Evolutionary conservation across 148 eudicot genomes (phyloP).

Genomic region (Rhododendron williamsianum): DNA sequence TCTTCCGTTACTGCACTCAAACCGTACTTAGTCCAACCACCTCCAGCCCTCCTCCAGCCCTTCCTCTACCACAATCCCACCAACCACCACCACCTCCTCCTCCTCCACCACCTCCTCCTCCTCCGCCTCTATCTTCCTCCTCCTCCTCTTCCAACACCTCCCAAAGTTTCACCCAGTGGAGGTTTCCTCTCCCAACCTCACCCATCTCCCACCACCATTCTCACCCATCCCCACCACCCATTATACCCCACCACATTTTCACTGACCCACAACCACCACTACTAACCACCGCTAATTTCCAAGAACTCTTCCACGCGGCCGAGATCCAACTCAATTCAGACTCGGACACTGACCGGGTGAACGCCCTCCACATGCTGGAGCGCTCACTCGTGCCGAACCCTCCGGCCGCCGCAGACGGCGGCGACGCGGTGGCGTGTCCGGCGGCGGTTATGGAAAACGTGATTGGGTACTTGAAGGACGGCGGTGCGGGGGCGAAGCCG

Average conservation of each 20-base stretch:
- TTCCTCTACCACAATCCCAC: conserved; percentile 11
- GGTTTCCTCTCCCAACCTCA: conserved; percentile 33
- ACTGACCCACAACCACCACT: conserved; percentile 12
- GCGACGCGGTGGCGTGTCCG: conserved; percentile 36
- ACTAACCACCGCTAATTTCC: conserved; percentile 17
- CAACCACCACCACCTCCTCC: conserved; percentile 21
- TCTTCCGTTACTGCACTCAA: conserved; percentile 77
- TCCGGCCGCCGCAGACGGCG: conserved; percentile 16
- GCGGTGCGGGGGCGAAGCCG: conserved; percentile 30
- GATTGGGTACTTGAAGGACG: conserved; percentile 32
- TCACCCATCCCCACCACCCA: not conserved
- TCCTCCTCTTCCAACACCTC: conserved; percentile 81
- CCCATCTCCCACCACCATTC: conserved; percentile 33
- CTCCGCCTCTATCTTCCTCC: conserved; percentile 40
- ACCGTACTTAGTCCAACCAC: conserved; percentile 65
- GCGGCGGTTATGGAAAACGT: conserved; percentile 51
- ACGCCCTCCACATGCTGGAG: conserved; percentile 63
- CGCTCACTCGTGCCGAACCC: conserved; percentile 63
- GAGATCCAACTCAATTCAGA: conserved; percentile 63
- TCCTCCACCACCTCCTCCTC: conserved; percentile 13
- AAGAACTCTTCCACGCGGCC: conserved; percentile 57
- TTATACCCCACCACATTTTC: too few relatives aligned
- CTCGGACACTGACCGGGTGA: conserved; percentile 32
- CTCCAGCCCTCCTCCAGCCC: conserved; percentile 35
- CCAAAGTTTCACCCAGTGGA: conserved; percentile 92